Evolutionary conservation across 805 yeast genomes (phyloP), one percentile per base, ranked within the genome.

Genomic region (Trichomonascus vanleenenianus): DNA sequence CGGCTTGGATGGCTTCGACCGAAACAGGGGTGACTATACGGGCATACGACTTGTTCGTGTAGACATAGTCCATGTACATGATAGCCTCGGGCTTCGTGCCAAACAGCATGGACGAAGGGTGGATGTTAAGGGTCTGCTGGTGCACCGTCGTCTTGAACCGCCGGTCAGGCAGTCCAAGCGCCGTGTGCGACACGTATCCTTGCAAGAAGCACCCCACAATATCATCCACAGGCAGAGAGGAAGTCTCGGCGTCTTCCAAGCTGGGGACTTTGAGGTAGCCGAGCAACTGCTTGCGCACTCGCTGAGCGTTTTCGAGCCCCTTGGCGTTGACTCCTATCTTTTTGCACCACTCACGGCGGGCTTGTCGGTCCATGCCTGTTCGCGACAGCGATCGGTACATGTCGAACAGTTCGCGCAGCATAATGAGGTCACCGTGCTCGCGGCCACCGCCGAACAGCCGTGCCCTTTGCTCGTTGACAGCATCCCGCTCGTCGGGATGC

Each of bases 1-100:
- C 72, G 51, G 85, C 93, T 58, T 84, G 91, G 41, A 93, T 64
- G 97, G 97, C 91, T 12, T 78, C 75, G 45, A 86, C 65, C 58
- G 86, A 85, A 20, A 93, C 74, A 12, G 83, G 79, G 41, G 88
- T 81, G n/a, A 89, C 95, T 50, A 73, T 82, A 56, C 98, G 73
- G 0, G 95, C 97, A 58, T 89, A 93, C 0, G 96, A 95, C 62
- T 87, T 87, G 11, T 89, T 76, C 0, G 98, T 93, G 61, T 76
- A 91, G 12, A 93, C 97, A 60, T 85, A 89, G 64, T 93, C 98
- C 32, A 88, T 80, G 67, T 87, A 93, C 94, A 93, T 82, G 45
- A 93, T 80, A 1, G 94, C 95, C 53, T 91, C 95, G 39, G 79
- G 72, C 53, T 77, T 75, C 52, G 76, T 75, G 5, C 96, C 96